These are phyloP conservation scores for Xylaria sp. DNA, from an alignment of 2,329 filamentous ascomycete species.

Conservation along the genomic window DNA sequence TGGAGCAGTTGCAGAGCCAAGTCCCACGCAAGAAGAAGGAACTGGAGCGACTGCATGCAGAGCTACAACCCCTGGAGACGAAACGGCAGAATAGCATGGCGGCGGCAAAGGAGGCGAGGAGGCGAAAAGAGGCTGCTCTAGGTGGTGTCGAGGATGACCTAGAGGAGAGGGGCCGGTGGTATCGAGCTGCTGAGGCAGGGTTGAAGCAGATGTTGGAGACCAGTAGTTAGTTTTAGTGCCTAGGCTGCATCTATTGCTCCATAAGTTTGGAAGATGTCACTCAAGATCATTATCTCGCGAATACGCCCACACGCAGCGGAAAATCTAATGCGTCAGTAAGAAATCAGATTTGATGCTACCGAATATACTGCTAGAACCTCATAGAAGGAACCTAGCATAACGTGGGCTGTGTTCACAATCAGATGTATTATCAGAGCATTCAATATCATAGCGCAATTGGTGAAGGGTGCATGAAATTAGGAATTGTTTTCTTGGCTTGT, in stretches of 20 bases:
- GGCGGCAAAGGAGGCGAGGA: slow-evolving; percentile 76
- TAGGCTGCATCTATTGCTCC: not conserved
- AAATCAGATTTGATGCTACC: not conserved
- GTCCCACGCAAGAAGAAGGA: slow-evolving; percentile 74
- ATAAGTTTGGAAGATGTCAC: not conserved
- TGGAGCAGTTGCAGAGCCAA: slow-evolving; percentile 70
- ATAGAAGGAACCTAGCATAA: too few relatives aligned
- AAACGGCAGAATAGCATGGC: slow-evolving; percentile 72
- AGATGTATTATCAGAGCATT: too few relatives aligned
- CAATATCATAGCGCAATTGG: too few relatives aligned
- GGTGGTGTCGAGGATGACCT: slow-evolving; percentile 76
- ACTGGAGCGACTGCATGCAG: slow-evolving; percentile 71
- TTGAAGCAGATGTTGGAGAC: slow-evolving; percentile 72
- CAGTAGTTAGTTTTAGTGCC: slow-evolving; percentile 25
- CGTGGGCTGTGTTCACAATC: too few relatives aligned
- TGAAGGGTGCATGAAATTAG: too few relatives aligned
- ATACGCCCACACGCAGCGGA: not conserved
- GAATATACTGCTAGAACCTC: too few relatives aligned
- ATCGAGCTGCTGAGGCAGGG: slow-evolving; percentile 72
- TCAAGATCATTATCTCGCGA: not conserved
- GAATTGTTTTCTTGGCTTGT: not conserved
- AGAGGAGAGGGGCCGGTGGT: slow-evolving; percentile 80
- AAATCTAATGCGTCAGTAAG: not conserved
- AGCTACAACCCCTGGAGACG: slow-evolving; percentile 74
- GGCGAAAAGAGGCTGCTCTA: slow-evolving; percentile 72